Conservation (phyloP, 306 rosid genomes). For the Pachyrhizus erosus region DNA sequence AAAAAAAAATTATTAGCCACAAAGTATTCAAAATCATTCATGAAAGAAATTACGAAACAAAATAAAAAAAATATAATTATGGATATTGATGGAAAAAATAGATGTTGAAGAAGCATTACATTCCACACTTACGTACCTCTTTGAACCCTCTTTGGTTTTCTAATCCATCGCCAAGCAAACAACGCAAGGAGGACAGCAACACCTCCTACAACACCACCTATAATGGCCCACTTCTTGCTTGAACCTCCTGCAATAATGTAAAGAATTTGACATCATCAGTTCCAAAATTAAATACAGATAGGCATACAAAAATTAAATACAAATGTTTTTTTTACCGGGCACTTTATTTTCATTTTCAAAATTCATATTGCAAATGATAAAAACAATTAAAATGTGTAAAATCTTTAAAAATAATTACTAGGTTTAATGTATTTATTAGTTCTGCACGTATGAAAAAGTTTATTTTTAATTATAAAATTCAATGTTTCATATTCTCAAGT, state of each 20-base stretch:
- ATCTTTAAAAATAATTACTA: too few relatives aligned
- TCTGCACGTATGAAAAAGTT: too few relatives aligned
- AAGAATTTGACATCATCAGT: background rate
- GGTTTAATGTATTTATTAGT: too few relatives aligned
- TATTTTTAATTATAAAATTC: too few relatives aligned
- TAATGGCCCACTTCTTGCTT: constrained; percentile 57
- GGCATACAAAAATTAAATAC: background rate
- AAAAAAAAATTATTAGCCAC: background rate
- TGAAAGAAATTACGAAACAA: background rate
- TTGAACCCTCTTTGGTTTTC: constrained; percentile 34
- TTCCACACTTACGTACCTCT: constrained; percentile 46
- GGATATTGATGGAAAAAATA: background rate
- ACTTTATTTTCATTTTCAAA: background rate
- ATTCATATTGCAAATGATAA: background rate
- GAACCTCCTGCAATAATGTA: constrained; percentile 44
- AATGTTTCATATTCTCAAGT: too few relatives aligned
- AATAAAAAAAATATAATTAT: too few relatives aligned
- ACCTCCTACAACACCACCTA: constrained; percentile 69
- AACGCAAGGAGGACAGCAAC: constrained; percentile 47
- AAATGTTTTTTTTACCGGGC: background rate
- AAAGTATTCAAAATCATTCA: background rate
- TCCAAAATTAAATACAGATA: background rate
- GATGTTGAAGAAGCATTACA: background rate
- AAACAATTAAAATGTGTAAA: background rate
- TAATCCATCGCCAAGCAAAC: constrained; percentile 42